A percentile compares a stretch with the other conserved stretches of the same genome.
These are phyloP conservation scores for Geotrichum carabidarum DNA, from an alignment of 1,139 yeast genomes.

Conservation along the genomic window DNA sequence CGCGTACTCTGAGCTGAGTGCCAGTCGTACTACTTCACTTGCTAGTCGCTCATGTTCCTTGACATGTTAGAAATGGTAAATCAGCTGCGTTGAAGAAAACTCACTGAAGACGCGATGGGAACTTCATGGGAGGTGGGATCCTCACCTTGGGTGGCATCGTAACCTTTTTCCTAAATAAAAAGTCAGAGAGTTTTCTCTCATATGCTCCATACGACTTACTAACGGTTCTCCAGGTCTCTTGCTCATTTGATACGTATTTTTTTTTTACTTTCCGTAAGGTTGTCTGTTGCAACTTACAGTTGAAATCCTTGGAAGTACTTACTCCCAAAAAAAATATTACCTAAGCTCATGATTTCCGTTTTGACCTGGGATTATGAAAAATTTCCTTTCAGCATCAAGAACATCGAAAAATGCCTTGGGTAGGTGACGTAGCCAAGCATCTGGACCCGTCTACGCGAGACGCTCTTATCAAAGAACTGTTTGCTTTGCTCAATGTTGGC, in stretches of 20 bases:
- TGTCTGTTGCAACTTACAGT: not conserved
- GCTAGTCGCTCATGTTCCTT: not conserved
- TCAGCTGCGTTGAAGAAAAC: not conserved
- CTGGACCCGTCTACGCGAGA: conserved; percentile 12
- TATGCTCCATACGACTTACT: not conserved
- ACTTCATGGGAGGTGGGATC: not conserved
- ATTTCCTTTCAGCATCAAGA: not conserved
- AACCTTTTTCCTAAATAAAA: not conserved
- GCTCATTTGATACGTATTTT: not conserved
- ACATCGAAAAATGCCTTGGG: conserved; percentile 12
- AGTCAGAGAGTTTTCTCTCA: not conserved
- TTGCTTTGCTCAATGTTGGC: not conserved
- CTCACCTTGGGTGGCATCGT: no score
- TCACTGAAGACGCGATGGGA: not conserved
- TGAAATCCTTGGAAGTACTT: no score
- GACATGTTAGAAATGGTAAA: not conserved
- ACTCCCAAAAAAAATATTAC: not conserved
- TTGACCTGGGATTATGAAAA: not conserved
- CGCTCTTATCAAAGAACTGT: not conserved
- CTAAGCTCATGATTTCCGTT: not conserved
- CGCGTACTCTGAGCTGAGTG: conserved; percentile 14
- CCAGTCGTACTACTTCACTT: conserved; percentile 16
- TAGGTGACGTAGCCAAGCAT: conserved; percentile 12
- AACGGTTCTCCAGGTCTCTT: conserved; percentile 1
- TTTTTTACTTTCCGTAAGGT: not conserved